Evolutionary conservation across 208 protist genomes (phyloP).

Genomic region (Wallacemonas rigidus): DNA sequence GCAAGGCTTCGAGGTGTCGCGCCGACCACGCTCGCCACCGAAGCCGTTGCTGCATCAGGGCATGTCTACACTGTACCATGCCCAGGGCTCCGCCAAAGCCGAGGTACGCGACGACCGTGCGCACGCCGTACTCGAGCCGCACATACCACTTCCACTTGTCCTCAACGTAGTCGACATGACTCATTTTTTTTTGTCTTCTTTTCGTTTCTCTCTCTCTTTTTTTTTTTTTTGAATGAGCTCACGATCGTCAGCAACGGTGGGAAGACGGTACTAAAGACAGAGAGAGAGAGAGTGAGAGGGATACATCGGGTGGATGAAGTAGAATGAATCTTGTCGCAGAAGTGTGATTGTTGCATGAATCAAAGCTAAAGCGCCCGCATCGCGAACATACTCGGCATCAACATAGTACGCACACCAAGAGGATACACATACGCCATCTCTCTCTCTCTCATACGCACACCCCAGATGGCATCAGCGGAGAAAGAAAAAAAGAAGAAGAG

Average conservation of each 20-base stretch:
- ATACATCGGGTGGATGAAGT: no score
- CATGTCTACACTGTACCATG: conserved; percentile 35
- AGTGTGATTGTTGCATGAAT: no score
- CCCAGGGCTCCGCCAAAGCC: conserved; percentile 46
- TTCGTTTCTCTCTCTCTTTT: not conserved
- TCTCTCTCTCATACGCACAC: no score
- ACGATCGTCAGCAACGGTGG: not conserved
- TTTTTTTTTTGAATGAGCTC: not conserved
- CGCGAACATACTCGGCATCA: no score
- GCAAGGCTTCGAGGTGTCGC: not conserved
- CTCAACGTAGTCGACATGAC: conserved; percentile 37
- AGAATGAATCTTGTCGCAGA: no score
- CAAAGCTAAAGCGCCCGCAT: no score
- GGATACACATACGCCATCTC: no score
- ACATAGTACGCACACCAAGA: no score
- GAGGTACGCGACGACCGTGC: conserved; percentile 51
- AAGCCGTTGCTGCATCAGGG: conserved; percentile 15
- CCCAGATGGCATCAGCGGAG: no score
- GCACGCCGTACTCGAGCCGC: conserved; percentile 39
- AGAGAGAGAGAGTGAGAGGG: no score
- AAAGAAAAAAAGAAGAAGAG: no score
- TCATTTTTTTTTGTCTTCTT: conserved; percentile 23
- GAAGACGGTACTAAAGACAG: not conserved
- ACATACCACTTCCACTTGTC: conserved; percentile 46
- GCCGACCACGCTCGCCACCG: conserved; percentile 6